Evolutionary conservation across 129 eudicot species (phyloP), one percentile per base, ranked within the genome.

Genomic region (Helichrysum umbraculigerum): DNA sequence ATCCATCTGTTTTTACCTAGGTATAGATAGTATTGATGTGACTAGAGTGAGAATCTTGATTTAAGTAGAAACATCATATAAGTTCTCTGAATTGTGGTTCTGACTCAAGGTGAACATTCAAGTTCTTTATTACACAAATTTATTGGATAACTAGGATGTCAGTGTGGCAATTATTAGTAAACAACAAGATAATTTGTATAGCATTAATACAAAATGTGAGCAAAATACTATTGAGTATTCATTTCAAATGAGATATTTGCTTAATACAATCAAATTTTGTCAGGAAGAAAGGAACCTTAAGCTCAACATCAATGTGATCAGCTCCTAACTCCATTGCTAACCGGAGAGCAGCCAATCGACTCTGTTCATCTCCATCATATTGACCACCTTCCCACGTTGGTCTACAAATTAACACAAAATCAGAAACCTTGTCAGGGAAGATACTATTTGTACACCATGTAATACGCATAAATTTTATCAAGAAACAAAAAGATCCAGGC

Each of bases 341-440:
- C 28, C 79, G 86, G 65, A 93, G 97, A 54, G 82, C 92, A 2
- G 77, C 84, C 87, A 86, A 81, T 64, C 98, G 89, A 76, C 86
- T 83, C 47, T 78, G 75, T 75, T 93, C 97, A 81, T 90, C 97
- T 65, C 98, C 96, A 59, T 83, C 86, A 78, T 93, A 93, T 69
- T 85, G 86, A 77, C 98, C 97, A 77, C 98, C 98, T 90, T 93
- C 97, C 98, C 98, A 93, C 54, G 75, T 83, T 34, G 98, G 97
- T 75, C 98, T 90, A 81, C 17, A 72, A 78, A 76, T 44, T 60
- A 33, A 84, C 54, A 72, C 58, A 32, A 14, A 66, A 84, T 76
- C 75, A 79, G 80, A 73, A 74, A 77, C 28, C 56, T 74, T 79
- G 16, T 51, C 14, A 17, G 5, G 34, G 19, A 3, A 60, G 42